Base-by-base conservation (phyloP, 2,329 filamentous ascomycete genomes). In the Neocatenulostroma microsporum region DNA sequence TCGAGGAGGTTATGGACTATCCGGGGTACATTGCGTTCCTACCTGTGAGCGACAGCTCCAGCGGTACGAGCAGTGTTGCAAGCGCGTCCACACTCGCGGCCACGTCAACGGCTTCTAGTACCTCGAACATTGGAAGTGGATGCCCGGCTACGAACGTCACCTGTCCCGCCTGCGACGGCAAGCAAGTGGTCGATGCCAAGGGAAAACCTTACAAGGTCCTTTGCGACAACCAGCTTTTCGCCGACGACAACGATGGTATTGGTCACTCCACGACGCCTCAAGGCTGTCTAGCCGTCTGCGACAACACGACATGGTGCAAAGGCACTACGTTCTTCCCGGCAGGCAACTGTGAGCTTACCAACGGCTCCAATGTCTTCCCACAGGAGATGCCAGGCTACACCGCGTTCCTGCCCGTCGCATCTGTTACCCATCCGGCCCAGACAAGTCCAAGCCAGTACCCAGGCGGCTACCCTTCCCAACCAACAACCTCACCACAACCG, bases 281-380 rank as follows among this genome's bases (percentile, higher is more conserved):
- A 17, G 41, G 38, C 15, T 44, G 41, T 18, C 28, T 41, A 5
- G 17, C 28, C 2, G 31, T 24, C 6, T 44, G 41, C 35, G 38
- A 41, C 29, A 26, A 36, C 20, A 34, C 25, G 23, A 25, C 25
- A 14, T 51, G 47, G 36, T 54, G 51, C 35, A 33, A 37, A 17
- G 49, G 48, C 11, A 39, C 45, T 18, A 50, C 41, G 9, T 54
- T 47, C 44, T 45, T 39, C 19, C 41, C 38, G 7, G 39, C 48
- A 20, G 44, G 47, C 12, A 49, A 36, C 34, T 54, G 51, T 34
- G 41, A 48, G 34, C 44, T 54, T 28, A 50, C 50, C 14, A 49
- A 44, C 25, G 47, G 44, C 10, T 27, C 37, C 7, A 30, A 46
- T 32, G 31, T 46, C 21, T 40, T 41, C 23, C 38, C 43, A 10